Evolutionary conservation across 495 filamentous ascomycete genomes (phyloP).

Genomic region (Talaromyces trachyspermus): DNA sequence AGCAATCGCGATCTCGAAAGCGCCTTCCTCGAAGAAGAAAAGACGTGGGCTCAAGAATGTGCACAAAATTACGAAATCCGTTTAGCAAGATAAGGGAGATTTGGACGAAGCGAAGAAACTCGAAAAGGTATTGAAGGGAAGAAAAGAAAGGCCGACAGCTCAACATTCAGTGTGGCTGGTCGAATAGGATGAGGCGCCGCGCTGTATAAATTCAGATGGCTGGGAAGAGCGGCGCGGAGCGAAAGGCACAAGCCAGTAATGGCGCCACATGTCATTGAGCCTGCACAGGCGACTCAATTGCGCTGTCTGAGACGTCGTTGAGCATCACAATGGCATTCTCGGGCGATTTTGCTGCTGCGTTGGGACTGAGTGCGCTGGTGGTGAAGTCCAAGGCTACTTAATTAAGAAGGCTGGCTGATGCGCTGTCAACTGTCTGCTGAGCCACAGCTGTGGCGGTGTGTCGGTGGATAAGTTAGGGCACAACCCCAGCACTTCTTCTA

Average conservation of each 20-base stretch:
- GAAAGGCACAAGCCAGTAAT: background rate
- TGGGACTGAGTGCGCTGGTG: too few relatives aligned
- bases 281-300: slow-evolving; percentile 9
- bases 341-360: background rate
- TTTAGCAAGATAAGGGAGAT: background rate
- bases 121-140: background rate
- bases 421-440: too few relatives aligned
- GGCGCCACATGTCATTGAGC: slow-evolving; percentile 2
- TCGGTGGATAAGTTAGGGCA: too few relatives aligned
- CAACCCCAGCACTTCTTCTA: too few relatives aligned
- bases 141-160: background rate
- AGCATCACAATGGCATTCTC: background rate
- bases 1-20: background rate
- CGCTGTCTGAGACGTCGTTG: slow-evolving; percentile 7
- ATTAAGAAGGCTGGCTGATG: too few relatives aligned
- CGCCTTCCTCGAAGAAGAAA: background rate
- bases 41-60: slow-evolving; percentile 1
- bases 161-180: slow-evolving; percentile 9
- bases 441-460: too few relatives aligned
- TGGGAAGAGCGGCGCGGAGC: background rate
- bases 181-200: slow-evolving; percentile 7
- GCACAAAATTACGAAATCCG: background rate
- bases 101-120: background rate
- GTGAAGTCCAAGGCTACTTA: too few relatives aligned
- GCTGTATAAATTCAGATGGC: slow-evolving; percentile 6